phyloP scores from a whole-genome alignment of 495 filamentous ascomycete genomes.

The Rhypophila decipiens region DNA sequence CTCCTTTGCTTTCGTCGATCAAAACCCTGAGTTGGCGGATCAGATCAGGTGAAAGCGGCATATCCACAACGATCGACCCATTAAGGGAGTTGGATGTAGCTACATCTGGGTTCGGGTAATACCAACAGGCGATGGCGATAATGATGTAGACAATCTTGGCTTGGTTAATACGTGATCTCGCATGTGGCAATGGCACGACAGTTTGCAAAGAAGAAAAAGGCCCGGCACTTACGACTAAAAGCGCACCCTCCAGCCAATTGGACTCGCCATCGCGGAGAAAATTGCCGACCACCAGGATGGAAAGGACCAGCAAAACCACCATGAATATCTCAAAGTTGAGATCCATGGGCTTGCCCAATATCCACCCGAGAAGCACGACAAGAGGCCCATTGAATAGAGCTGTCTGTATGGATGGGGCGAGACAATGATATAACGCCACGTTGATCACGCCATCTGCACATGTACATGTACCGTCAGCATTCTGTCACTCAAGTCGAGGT shows the following conservation, averaged over 20 bases:
- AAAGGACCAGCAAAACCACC: conserved; percentile 71
- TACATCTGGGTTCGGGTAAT: conserved; percentile 47
- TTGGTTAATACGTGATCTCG: background rate
- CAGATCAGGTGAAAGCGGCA: no score
- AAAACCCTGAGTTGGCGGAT: no score
- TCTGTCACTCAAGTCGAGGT: background rate
- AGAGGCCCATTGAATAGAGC: conserved; percentile 80
- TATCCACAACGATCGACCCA: no score
- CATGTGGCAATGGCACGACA: no score
- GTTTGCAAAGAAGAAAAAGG: background rate
- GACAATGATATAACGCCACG: conserved; percentile 78
- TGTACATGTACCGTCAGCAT: background rate
- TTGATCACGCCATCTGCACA: conserved; percentile 53
- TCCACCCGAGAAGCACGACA: conserved; percentile 76
- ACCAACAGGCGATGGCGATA: conserved; percentile 53
- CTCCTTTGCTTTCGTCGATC: no score
- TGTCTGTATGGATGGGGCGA: conserved; percentile 79
- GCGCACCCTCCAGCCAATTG: conserved; percentile 68
- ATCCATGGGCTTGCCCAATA: conserved; percentile 57
- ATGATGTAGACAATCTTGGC: conserved; percentile 49
- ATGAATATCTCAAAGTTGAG: conserved; percentile 84
- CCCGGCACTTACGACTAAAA: conserved; percentile 47
- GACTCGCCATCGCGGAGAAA: conserved; percentile 69
- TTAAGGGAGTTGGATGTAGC: conserved; percentile 7
- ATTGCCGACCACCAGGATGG: conserved; percentile 76